A percentile compares a stretch with the other conserved stretches of the same genome.
These are phyloP conservation scores for Soucietia sequanensis DNA, from an alignment of 805 yeast genomes.

Conservation along the genomic window DNA sequence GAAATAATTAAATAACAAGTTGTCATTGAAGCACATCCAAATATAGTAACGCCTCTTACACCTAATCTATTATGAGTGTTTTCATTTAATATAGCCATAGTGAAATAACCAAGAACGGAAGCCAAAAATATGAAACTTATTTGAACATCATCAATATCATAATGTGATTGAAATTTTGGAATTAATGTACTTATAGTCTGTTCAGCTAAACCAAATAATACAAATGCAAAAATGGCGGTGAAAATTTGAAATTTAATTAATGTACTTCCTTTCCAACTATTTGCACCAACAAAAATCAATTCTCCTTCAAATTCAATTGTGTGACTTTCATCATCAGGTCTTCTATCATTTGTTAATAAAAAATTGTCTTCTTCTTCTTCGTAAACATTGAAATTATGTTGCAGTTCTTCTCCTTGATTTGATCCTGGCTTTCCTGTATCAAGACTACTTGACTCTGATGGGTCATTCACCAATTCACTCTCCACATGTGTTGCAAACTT, in stretches of 20 bases:
- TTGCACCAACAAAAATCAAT: slow-evolving; percentile 30
- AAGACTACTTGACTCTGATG: too few relatives aligned
- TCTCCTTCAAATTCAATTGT: slow-evolving; percentile 26
- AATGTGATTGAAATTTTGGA: slow-evolving; percentile 49
- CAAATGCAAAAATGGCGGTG: slow-evolving; percentile 37
- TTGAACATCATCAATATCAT: slow-evolving; percentile 46
- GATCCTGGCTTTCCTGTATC: too few relatives aligned
- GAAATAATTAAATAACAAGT: slow-evolving; percentile 39
- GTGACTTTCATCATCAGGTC: too few relatives aligned
- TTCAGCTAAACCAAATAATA: slow-evolving; percentile 55
- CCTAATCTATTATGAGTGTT: slow-evolving; percentile 44
- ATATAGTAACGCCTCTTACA: slow-evolving; percentile 40
- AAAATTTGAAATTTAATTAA: slow-evolving; percentile 44
- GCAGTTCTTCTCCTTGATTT: too few relatives aligned
- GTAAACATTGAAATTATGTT: too few relatives aligned
- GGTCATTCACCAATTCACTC: too few relatives aligned
- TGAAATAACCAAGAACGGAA: slow-evolving; percentile 54
- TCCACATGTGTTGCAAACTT: too few relatives aligned
- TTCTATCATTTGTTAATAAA: too few relatives aligned
- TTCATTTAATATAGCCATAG: slow-evolving; percentile 51
- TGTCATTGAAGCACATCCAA: slow-evolving; percentile 35
- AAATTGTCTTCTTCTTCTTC: too few relatives aligned
- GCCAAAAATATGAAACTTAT: slow-evolving; percentile 52
- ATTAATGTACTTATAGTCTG: slow-evolving; percentile 61
- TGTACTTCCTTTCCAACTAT: slow-evolving; percentile 36